phyloP scores from a whole-genome alignment of 441 rosid genomes.

The Syzygium syzygioides region DNA sequence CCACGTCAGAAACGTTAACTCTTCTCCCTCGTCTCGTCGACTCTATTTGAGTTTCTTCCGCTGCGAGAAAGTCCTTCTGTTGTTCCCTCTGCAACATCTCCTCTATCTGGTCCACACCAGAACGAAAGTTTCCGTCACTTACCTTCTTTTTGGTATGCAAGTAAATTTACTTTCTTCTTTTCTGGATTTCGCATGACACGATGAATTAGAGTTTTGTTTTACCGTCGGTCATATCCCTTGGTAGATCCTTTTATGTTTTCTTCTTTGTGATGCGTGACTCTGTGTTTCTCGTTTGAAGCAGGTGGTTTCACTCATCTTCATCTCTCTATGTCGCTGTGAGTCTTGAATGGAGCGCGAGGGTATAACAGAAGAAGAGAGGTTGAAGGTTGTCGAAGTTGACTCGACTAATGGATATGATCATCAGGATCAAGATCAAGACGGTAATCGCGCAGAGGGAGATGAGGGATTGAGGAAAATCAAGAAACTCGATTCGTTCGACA shows the following conservation, averaged over 20 bases:
- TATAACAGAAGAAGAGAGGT: neutral
- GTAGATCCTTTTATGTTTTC: neutral
- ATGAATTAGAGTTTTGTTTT: neutral
- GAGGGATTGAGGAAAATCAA: neutral
- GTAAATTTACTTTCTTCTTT: neutral
- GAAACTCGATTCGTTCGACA: neutral
- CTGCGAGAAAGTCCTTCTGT: too few relatives aligned
- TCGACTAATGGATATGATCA: neutral
- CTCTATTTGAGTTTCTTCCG: too few relatives aligned
- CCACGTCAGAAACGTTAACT: too few relatives aligned
- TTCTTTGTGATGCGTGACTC: neutral
- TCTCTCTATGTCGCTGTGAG: neutral
- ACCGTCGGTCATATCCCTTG: neutral
- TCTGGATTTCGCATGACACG: neutral
- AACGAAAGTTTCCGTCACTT: too few relatives aligned
- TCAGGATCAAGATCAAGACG: too few relatives aligned
- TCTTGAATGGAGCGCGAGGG: neutral
- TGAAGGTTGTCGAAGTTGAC: neutral
- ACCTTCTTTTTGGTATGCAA: neutral
- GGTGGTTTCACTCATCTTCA: neutral
- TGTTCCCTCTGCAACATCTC: too few relatives aligned
- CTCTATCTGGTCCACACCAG: too few relatives aligned
- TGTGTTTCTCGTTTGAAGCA: neutral
- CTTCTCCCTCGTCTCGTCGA: too few relatives aligned
- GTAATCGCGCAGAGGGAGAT: neutral